These are phyloP conservation scores for Cystobasidiaceae sp. DNA, from an alignment of 1,284 basidiomycete species.

Conservation along the genomic window DNA sequence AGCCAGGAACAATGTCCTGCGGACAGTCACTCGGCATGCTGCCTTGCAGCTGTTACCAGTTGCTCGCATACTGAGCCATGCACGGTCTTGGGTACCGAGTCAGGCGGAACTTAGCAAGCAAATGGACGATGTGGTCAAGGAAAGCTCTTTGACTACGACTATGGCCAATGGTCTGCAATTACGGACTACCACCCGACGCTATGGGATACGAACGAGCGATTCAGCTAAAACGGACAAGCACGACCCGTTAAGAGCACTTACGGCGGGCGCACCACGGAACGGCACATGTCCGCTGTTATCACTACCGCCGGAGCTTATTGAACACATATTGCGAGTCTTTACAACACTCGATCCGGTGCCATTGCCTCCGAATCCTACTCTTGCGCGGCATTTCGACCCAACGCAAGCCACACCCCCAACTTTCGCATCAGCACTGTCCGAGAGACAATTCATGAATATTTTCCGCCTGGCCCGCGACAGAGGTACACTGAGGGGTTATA, in stretches of 20 bases:
- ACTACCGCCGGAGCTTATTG: conserved; percentile 18
- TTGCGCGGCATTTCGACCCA: conserved; percentile 1
- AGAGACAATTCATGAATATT: conserved; percentile 23
- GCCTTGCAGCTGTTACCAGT: conserved; percentile 13
- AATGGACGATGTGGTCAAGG: conserved; percentile 17
- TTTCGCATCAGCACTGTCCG: conserved; percentile 24
- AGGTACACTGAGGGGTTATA: conserved; percentile 9
- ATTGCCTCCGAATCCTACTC: conserved; percentile 15
- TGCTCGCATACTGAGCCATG: conserved; percentile 22
- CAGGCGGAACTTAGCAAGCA: neutral
- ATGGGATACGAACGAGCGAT: too few species aligned
- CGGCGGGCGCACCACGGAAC: neutral
- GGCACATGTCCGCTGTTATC: conserved; percentile 10
- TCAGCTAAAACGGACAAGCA: too few species aligned
- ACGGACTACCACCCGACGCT: too few species aligned
- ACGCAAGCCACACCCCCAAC: neutral
- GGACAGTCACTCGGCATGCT: conserved; percentile 3
- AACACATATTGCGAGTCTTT: conserved; percentile 10
- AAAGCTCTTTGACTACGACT: neutral
- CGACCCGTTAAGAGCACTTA: too few species aligned
- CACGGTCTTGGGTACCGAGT: neutral
- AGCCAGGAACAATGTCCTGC: conserved; percentile 11
- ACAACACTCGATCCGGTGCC: conserved; percentile 19
- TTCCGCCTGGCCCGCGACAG: conserved; percentile 22
- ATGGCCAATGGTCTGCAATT: neutral